phyloP scores from a whole-genome alignment of 768 basidiomycete species.

The Naematelia aurantialba region DNA sequence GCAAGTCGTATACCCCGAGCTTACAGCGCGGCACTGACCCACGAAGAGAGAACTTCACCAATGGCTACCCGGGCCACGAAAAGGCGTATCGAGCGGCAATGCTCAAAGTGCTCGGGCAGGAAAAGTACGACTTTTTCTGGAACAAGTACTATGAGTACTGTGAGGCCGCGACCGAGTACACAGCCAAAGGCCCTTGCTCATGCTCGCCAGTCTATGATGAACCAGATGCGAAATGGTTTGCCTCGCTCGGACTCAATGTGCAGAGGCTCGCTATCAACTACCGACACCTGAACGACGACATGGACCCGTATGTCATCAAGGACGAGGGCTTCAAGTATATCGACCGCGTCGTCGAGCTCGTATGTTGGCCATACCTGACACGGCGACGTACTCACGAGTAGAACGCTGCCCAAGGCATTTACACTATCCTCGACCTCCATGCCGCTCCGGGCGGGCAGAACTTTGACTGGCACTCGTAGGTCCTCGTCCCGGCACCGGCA shows the following conservation, averaged over 20 bases:
- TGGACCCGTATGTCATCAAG: constrained; percentile 72
- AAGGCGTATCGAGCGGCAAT: constrained; percentile 66
- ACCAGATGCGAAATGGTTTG: constrained; percentile 70
- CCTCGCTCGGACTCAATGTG: constrained; percentile 72
- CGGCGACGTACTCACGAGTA: background rate
- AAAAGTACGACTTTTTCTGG: constrained; percentile 68
- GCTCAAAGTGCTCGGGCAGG: constrained; percentile 60
- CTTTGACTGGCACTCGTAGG: constrained; percentile 63
- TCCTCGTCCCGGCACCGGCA: background rate
- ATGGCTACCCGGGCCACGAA: constrained; percentile 74
- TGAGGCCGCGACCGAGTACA: background rate
- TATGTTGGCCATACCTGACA: constrained; percentile 9
- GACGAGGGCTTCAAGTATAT: constrained; percentile 72
- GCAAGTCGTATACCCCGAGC: constrained; percentile 1
- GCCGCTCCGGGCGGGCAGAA: constrained; percentile 54
- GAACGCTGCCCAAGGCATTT: constrained; percentile 68
- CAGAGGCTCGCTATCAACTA: constrained; percentile 57
- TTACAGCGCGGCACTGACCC: too few relatives aligned
- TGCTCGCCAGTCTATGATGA: constrained; percentile 75
- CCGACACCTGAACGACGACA: constrained; percentile 56
- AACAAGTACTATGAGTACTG: constrained; percentile 59
- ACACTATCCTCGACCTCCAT: constrained; percentile 75
- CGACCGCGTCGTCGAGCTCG: constrained; percentile 67
- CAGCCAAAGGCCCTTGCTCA: constrained; percentile 5
- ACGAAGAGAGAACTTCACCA: constrained; percentile 53